phyloP scores from a whole-genome alignment of 257 asterid species.

The Agastache rugosa region DNA sequence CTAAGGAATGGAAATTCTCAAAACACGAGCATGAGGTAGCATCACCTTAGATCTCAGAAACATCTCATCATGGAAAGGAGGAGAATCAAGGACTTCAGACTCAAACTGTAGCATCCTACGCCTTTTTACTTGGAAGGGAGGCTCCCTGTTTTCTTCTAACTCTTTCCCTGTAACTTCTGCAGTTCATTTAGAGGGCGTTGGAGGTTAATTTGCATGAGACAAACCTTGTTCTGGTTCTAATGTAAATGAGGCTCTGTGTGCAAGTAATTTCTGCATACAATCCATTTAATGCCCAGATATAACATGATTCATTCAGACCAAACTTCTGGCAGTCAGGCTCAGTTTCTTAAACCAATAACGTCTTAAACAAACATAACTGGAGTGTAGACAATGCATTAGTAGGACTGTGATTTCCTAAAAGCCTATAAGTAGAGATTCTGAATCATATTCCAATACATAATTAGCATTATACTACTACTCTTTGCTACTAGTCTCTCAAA shows the following conservation, averaged over 20 bases:
- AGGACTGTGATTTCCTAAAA: background rate
- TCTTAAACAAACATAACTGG: conserved; percentile 10
- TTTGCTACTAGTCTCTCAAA: background rate
- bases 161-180: conserved; percentile 66
- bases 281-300: background rate
- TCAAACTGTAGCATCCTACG: conserved; percentile 86
- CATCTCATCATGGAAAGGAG: conserved; percentile 58
- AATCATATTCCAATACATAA: background rate
- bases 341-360: conserved; percentile 23
- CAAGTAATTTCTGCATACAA: conserved; percentile 13
- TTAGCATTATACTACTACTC: background rate
- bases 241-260: conserved; percentile 3
- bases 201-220: conserved; percentile 8
- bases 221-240: background rate
- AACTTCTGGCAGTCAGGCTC: background rate
- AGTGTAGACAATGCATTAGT: background rate
- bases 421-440: background rate
- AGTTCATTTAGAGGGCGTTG: conserved; percentile 30
- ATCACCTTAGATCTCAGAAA: conserved; percentile 75
- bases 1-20: conserved; percentile 2
- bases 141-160: conserved; percentile 48
- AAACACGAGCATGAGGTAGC: conserved; percentile 13
- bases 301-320: background rate
- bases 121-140: conserved; percentile 71
- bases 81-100: conserved; percentile 55